Conservation (phyloP, 345 rosid species). For the Raphanus raphanistrum region DNA sequence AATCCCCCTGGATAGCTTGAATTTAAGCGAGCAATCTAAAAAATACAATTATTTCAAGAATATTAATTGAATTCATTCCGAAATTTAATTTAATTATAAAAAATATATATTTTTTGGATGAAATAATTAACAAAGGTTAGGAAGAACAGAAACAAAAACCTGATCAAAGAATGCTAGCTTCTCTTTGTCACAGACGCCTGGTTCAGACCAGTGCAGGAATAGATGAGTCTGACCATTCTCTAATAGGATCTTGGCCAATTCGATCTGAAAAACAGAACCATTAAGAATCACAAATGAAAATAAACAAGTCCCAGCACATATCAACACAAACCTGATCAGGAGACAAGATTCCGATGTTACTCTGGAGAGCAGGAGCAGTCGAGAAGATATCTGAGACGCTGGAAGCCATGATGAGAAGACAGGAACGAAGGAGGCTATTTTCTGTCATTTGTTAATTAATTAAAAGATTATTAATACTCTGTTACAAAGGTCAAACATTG, state of each 20-base stretch:
- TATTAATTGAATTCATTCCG: background rate
- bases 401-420: conserved; percentile 40
- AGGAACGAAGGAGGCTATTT: background rate
- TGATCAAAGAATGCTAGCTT: conserved; percentile 67
- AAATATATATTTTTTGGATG: too few species aligned
- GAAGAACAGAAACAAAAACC: conserved; percentile 42
- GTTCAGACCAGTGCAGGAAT: conserved; percentile 74
- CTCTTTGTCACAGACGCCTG: conserved; percentile 63
- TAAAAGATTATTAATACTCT: background rate
- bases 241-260: conserved; percentile 68
- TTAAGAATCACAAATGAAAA: conserved; percentile 8
- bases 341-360: conserved; percentile 56
- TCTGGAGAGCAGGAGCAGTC: conserved; percentile 58
- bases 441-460: background rate
- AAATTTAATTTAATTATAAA: too few species aligned
- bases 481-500: background rate
- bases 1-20: conserved; percentile 94
- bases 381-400: conserved; percentile 46
- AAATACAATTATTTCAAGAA: background rate
- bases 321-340: conserved; percentile 52
- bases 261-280: conserved; percentile 48
- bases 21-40: conserved; percentile 68
- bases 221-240: conserved; percentile 75
- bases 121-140: background rate
- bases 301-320: background rate